Conservation (phyloP, 2,329 filamentous ascomycete species). For the Penicillium rolfsii region DNA sequence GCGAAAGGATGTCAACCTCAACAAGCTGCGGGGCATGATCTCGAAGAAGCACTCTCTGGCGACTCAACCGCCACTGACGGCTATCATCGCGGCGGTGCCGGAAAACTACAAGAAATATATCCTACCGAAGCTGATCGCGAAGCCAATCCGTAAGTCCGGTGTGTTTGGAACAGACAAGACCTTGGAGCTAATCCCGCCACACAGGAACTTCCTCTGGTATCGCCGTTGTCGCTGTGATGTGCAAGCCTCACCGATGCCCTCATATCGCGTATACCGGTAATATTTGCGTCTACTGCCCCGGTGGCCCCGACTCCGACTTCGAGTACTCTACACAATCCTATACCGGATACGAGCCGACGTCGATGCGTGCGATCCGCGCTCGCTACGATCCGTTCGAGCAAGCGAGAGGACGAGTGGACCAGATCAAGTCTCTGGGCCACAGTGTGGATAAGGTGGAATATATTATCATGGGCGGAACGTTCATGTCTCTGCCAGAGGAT, state of each 20-base stretch:
- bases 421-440: constrained; percentile 92
- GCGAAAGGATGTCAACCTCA: constrained; percentile 89
- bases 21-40: constrained; percentile 80
- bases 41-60: constrained; percentile 90
- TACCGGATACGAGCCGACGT: constrained; percentile 96
- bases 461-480: constrained; percentile 99
- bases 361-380: constrained; percentile 95
- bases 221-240: constrained; percentile 98
- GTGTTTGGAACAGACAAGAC: not conserved
- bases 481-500: constrained; percentile 90
- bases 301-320: constrained; percentile 96
- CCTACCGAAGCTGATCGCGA: constrained; percentile 91
- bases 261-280: constrained; percentile 99
- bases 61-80: constrained; percentile 87
- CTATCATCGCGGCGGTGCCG: constrained; percentile 97
- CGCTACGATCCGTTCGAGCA: constrained; percentile 98
- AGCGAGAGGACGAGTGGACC: constrained; percentile 90
- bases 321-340: constrained; percentile 99
- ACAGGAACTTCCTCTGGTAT: constrained; percentile 93
- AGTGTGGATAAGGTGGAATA: constrained; percentile 99
- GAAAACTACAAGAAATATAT: constrained; percentile 99
- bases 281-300: constrained; percentile 98
- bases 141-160: constrained; percentile 75
- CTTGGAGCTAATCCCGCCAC: constrained; percentile 21
- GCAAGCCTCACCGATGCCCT: constrained; percentile 95